phyloP scores from a whole-genome alignment of 2,329 filamentous ascomycete genomes.

The Dryadomyces quercus-mongolicae region DNA sequence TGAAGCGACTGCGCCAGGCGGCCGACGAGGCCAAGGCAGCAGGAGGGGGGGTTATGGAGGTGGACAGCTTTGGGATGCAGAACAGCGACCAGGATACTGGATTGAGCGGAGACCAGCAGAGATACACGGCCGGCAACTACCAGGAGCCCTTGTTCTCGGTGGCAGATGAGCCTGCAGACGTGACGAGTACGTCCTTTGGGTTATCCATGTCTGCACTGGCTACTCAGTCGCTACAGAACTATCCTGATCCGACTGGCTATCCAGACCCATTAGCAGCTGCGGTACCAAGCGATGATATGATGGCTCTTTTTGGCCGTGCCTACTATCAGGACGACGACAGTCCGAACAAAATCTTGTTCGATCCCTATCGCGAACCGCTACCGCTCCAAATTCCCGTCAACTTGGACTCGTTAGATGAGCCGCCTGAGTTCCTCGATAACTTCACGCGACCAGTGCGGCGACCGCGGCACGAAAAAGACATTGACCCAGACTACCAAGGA shows the following conservation, averaged over 20 bases:
- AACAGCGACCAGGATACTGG: background rate
- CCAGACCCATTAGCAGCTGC: slow-evolving; percentile 15
- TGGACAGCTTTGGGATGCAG: background rate
- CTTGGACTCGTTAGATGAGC: slow-evolving; percentile 27
- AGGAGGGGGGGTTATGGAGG: slow-evolving; percentile 6
- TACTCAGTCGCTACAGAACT: background rate
- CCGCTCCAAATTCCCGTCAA: slow-evolving; percentile 28
- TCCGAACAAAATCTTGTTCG: slow-evolving; percentile 46
- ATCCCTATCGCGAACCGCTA: slow-evolving; percentile 42
- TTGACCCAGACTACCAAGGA: slow-evolving; percentile 40
- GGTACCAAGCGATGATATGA: slow-evolving; percentile 1
- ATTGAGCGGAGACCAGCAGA: background rate
- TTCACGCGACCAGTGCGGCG: slow-evolving; percentile 40
- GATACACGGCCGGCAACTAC: background rate
- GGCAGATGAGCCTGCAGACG: background rate
- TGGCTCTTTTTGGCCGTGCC: slow-evolving; percentile 39
- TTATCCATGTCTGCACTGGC: background rate
- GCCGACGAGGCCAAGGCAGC: slow-evolving; percentile 44
- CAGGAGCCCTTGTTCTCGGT: background rate
- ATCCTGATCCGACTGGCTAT: slow-evolving; percentile 15
- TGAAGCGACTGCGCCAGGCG: slow-evolving; percentile 42
- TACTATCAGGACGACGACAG: slow-evolving; percentile 50
- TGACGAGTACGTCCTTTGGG: background rate
- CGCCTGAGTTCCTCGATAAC: slow-evolving; percentile 44
- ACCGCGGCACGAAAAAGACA: slow-evolving; percentile 37